Evolutionary conservation across 2,329 filamentous ascomycete genomes (phyloP).

Genomic region (Exophiala dermatitidis): DNA sequence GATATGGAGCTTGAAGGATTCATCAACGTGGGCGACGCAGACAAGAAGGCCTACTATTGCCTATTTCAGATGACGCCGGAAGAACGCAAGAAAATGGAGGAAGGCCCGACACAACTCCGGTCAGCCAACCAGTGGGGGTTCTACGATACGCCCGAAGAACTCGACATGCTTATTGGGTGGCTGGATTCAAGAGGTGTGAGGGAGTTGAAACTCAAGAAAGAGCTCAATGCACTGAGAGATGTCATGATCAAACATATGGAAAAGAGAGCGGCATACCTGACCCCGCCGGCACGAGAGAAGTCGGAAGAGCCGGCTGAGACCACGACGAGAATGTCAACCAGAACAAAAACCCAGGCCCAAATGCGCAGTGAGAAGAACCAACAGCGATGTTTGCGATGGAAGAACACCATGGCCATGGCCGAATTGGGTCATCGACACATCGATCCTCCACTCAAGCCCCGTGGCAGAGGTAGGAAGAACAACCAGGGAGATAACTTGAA

Average conservation of each 20-base stretch:
- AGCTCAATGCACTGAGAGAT: constrained; percentile 68
- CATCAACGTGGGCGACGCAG: constrained; percentile 66
- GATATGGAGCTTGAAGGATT: constrained; percentile 79
- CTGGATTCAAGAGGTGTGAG: constrained; percentile 79
- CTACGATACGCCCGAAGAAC: constrained; percentile 68
- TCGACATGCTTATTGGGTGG: constrained; percentile 79
- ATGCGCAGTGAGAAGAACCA: constrained; percentile 43
- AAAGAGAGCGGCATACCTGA: constrained; percentile 66
- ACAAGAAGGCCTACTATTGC: constrained; percentile 66
- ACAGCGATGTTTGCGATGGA: constrained; percentile 56
- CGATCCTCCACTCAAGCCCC: constrained; percentile 47
- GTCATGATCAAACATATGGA: constrained; percentile 74
- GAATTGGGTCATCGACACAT: constrained; percentile 55
- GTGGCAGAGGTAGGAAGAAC: constrained; percentile 31
- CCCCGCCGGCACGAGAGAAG: constrained; percentile 33
- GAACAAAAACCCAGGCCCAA: constrained; percentile 51
- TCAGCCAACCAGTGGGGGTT: constrained; percentile 84
- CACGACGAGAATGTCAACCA: constrained; percentile 52
- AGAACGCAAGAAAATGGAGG: constrained; percentile 77
- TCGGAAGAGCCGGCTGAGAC: constrained; percentile 39
- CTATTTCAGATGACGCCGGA: constrained; percentile 75
- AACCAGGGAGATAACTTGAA: constrained; percentile 26
- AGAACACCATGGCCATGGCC: constrained; percentile 54
- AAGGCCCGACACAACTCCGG: constrained; percentile 70
- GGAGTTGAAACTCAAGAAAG: constrained; percentile 80